Evolutionary conservation across 225 moss, liverwort and hornwort genomes (phyloP).

Genomic region (Thuidium tamariscinum): DNA sequence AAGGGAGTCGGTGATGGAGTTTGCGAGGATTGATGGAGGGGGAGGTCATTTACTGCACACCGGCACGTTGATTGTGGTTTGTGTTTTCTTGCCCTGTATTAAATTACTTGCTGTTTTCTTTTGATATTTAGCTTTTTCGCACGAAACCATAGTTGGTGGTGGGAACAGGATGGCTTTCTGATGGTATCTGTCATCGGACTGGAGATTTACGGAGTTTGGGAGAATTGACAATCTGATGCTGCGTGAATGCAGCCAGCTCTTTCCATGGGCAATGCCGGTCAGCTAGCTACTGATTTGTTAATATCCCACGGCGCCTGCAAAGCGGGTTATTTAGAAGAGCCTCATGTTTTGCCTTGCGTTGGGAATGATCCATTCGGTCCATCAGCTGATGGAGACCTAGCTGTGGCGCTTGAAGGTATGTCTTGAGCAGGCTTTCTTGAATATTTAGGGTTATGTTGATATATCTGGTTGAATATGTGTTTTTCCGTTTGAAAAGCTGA

Average conservation of each 20-base stretch:
- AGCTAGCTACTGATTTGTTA: slow-evolving; percentile 76
- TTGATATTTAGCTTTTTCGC: not conserved
- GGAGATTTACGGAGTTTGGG: not conserved
- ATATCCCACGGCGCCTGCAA: slow-evolving; percentile 43
- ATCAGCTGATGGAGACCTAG: slow-evolving; percentile 55
- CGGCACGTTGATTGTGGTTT: slow-evolving; percentile 28
- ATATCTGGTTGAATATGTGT: not conserved
- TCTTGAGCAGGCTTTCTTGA: not conserved
- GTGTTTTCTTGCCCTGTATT: not conserved
- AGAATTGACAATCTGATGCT: not conserved
- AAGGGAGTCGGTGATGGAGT: slow-evolving; percentile 17
- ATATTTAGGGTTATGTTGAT: not conserved
- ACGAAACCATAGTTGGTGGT: not conserved
- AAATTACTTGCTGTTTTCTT: not conserved
- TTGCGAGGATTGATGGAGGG: slow-evolving; percentile 2
- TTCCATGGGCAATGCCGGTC: slow-evolving; percentile 91
- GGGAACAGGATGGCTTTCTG: not conserved
- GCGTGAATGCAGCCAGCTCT: slow-evolving; percentile 66
- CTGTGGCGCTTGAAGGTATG: slow-evolving; percentile 76
- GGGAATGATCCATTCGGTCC: slow-evolving; percentile 94
- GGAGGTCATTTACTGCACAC: slow-evolving; percentile 1
- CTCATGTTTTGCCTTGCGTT: slow-evolving; percentile 75
- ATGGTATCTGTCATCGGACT: not conserved
- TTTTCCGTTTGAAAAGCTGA: not conserved
- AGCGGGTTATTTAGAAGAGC: slow-evolving; percentile 81